Evolutionary conservation across 306 rosid genomes (phyloP).

Genomic region (Sphenostylis stenocarpa): DNA sequence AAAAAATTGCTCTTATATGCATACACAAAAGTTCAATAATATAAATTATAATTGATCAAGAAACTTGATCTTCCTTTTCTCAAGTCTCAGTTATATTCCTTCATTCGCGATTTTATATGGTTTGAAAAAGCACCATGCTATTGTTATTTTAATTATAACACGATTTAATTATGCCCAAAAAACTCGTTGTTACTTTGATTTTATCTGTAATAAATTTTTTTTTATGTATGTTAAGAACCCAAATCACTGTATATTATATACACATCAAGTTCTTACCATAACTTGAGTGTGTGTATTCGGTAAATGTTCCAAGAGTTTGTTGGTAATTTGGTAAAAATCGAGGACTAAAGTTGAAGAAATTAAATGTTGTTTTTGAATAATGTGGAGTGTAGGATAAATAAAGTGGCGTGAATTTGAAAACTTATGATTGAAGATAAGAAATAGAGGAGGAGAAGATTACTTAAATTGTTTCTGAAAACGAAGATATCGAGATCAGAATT

Average conservation of each 20-base stretch:
- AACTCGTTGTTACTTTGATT: not conserved
- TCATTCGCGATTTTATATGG: not conserved
- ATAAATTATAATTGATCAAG: not conserved
- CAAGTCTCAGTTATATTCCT: not conserved
- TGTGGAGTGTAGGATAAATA: not conserved
- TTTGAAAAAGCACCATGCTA: not conserved
- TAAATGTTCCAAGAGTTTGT: not conserved
- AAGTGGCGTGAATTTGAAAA: constrained; percentile 24
- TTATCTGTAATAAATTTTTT: not conserved
- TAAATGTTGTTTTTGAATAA: not conserved
- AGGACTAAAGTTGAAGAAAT: not conserved
- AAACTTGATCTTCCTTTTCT: not conserved
- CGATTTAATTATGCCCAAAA: not conserved
- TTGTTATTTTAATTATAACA: not conserved
- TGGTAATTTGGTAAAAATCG: not conserved
- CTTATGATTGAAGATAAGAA: not conserved
- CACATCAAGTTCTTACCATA: too few relatives aligned
- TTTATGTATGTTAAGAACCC: too few relatives aligned
- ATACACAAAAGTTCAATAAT: not conserved
- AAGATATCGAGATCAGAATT: constrained; percentile 16
- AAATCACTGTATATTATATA: too few relatives aligned
- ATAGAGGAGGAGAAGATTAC: constrained; percentile 20
- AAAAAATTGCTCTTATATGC: not conserved
- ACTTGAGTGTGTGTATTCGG: too few relatives aligned
- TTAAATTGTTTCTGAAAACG: constrained; percentile 10